Base-by-base conservation (phyloP, 2,329 filamentous ascomycete genomes). In the Phaeophleospora eucalypticola region DNA sequence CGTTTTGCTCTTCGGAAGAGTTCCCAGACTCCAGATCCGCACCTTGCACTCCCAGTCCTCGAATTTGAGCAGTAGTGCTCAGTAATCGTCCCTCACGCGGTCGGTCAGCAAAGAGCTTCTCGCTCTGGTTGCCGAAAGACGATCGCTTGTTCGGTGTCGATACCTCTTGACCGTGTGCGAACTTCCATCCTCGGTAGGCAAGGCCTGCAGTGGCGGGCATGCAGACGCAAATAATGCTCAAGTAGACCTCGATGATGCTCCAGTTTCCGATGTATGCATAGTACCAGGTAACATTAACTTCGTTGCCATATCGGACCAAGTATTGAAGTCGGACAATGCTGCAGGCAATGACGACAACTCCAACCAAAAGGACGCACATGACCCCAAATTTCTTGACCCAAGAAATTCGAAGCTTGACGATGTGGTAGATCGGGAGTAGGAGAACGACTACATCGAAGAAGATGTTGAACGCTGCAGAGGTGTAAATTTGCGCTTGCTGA, bases 211-310 rank as follows among this genome's bases (percentile, higher is more conserved):
- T 35, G 2, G 48, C 45, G 14, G 53, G 50, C 35, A 51, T 48
- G 18, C 53, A 56, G 40, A 48, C 49, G 21, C 48, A 53, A 10
- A 51, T 37, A n/a, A 51, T 40, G 36, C 47, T 56, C 10, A 51
- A 36, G 15, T 55, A 45, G 10, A 44, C 52, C 36, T 55, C 52
- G 34, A 55, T 41, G 9, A 51, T 29, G 29, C 46, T 50, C 45
- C 46, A 52, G 16, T 52, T 34, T 14, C 38, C 38, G n/a, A 53
- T 43, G 40, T 46, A 51, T 16, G 43, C 45, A 39, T 45, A 51
- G 29, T 52, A 33, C 24, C 49, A 51, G 1, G 52, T 49, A 29
- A 45, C 36, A 29, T 55, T 51, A n/a, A 34, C 43, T 2, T 36
- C 36, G 9, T 36, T 34, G 0, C 43, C 42, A 16, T 43, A 44